A percentile compares a stretch with the other conserved stretches of the same genome.
Conservation (phyloP, 805 yeast genomes). For the Candida pseudofarinosa region DNA sequence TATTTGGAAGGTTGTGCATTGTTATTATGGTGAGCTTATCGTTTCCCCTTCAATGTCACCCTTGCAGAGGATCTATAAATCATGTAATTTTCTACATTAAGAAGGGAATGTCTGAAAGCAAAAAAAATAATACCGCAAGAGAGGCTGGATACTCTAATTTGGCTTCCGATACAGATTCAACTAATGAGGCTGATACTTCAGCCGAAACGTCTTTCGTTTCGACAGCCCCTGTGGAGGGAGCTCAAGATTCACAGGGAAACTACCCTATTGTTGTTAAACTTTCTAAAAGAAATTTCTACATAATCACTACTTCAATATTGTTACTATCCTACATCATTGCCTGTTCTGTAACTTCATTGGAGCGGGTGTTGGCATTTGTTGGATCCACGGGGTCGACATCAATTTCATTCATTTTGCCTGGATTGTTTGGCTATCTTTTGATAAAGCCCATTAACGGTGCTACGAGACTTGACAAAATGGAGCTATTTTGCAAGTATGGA, state of each 20-base stretch:
- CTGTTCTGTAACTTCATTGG: slow-evolving; percentile 57
- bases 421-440: slow-evolving; percentile 64
- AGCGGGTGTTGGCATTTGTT: slow-evolving; percentile 64
- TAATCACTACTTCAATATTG: slow-evolving; percentile 47
- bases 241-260: slow-evolving; percentile 44
- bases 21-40: slow-evolving; percentile 73
- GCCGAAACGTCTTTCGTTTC: slow-evolving; percentile 37
- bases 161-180: slow-evolving; percentile 22
- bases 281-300: slow-evolving; percentile 42
- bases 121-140: slow-evolving; percentile 8
- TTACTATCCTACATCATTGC: slow-evolving; percentile 53
- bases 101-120: slow-evolving; percentile 25
- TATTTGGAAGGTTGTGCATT: slow-evolving; percentile 56
- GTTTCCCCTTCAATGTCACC: slow-evolving; percentile 78
- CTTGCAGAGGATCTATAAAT: slow-evolving; percentile 69
- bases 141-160: slow-evolving; percentile 25
- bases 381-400: slow-evolving; percentile 84
- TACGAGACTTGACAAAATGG: slow-evolving; percentile 22
- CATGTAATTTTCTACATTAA: slow-evolving; percentile 54
- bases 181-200: slow-evolving; percentile 16
- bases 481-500: slow-evolving; percentile 30
- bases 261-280: slow-evolving; percentile 49
- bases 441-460: slow-evolving; percentile 35
- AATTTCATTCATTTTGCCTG: slow-evolving; percentile 75
- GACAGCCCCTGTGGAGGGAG: slow-evolving; percentile 45